Evolutionary conservation across 371 early-diverging fungal species (phyloP).

Genomic region (Dichotomocladium elegans): DNA sequence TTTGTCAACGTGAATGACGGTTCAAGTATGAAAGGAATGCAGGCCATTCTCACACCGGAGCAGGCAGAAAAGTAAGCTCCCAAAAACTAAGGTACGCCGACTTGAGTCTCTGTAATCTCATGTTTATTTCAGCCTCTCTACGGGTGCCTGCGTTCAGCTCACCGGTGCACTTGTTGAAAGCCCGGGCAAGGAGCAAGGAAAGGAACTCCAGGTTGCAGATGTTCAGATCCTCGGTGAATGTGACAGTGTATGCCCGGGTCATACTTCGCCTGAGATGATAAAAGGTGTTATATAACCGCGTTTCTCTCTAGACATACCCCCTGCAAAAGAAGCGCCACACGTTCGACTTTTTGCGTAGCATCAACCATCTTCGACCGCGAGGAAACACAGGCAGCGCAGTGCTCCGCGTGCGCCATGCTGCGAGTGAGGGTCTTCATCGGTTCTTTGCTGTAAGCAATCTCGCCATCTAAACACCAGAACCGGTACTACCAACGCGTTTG

Average conservation of each 20-base stretch:
- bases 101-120: background rate
- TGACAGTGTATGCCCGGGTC: conserved; percentile 50
- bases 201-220: conserved; percentile 65
- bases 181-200: conserved; percentile 68
- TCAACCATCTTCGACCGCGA: conserved; percentile 76
- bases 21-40: conserved; percentile 65
- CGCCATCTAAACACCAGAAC: background rate
- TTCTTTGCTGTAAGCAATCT: conserved; percentile 63
- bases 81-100: background rate
- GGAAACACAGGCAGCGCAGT: conserved; percentile 74
- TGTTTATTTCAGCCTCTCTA: conserved; percentile 43
- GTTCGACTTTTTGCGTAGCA: conserved; percentile 76
- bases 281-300: no score
- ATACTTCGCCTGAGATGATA: no score
- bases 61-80: conserved; percentile 48
- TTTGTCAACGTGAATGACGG: conserved; percentile 83
- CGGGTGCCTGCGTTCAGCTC: conserved; percentile 72
- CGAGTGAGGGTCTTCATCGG: conserved; percentile 62
- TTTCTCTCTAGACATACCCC: conserved; percentile 64
- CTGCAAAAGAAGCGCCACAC: conserved; percentile 85
- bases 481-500: background rate
- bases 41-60: conserved; percentile 60
- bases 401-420: conserved; percentile 65
- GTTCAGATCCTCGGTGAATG: conserved; percentile 64
- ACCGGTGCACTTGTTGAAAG: conserved; percentile 62